Conservation (phyloP, 177 flowering plant species). For the Tripterygium wilfordii region DNA sequence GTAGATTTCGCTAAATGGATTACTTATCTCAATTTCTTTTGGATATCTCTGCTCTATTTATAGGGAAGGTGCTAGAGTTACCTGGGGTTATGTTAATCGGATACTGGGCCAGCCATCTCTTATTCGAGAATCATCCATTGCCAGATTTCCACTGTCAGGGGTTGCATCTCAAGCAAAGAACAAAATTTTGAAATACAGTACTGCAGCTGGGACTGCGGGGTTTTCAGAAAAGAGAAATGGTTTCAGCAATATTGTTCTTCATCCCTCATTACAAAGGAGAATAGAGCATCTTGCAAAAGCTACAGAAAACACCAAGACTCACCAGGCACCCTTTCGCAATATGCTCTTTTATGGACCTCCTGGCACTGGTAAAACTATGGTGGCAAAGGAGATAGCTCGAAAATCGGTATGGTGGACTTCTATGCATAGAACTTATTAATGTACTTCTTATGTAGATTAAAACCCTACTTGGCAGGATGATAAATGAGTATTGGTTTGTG, state of each 20-base stretch:
- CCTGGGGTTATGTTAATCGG: conserved; percentile 89
- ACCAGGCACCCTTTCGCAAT: conserved; percentile 96
- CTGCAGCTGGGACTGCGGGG: conserved; percentile 28
- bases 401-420: conserved; percentile 59
- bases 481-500: too few relatives aligned
- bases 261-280: conserved; percentile 77
- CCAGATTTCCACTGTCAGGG: conserved; percentile 68
- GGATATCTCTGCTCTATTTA: conserved; percentile 2
- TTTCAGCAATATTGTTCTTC: conserved; percentile 55
- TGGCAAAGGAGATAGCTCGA: conserved; percentile 86
- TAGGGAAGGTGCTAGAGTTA: conserved; percentile 95
- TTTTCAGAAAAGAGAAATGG: conserved; percentile 23
- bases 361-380: conserved; percentile 97
- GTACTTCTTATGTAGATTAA: too few relatives aligned
- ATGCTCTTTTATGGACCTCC: conserved; percentile 98
- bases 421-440: not conserved
- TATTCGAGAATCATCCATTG: conserved; percentile 84
- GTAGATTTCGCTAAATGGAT: too few relatives aligned
- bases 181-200: conserved; percentile 27
- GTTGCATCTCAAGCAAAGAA: conserved; percentile 36
- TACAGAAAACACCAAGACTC: conserved; percentile 80
- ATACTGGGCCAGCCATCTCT: conserved; percentile 96
- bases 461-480: too few relatives aligned
- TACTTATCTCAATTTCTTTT: not conserved
- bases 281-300: conserved; percentile 93